Base-by-base conservation (phyloP, 148 eudicot species). In the Diospyros lotus region DNA sequence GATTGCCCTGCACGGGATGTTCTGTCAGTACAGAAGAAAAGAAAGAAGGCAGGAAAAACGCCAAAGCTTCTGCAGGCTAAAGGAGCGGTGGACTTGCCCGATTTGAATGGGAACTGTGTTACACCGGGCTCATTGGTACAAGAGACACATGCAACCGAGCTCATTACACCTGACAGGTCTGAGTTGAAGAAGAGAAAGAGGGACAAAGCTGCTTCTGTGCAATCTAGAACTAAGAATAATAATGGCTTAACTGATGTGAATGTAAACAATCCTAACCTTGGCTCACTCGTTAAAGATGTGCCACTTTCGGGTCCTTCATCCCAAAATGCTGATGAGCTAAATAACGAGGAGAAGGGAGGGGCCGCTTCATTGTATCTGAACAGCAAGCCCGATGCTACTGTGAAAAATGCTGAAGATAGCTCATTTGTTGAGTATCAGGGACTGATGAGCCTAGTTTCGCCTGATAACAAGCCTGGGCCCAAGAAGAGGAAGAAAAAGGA, bases 401-500 rank as follows among this genome's bases (percentile, higher is more conserved):
- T 65, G 71, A 84, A 40, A 41, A 80, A 76, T 62, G 81, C 78
- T 10, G 77, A 82, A 63, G 75, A 73, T 48, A 77, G 81, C 45
- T 86, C 88, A 13, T 69, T 80, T 75, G 85, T 74, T 72, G 86
- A 76, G 41, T 77, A 82, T 55, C 15, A 81, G 51, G 72, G 71
- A 60, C 80, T 68, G 59, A 68, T 79, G 63, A 86, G 79, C 17
- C 81, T 77, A 18, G 72, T 45, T 60, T 60, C 75, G 4, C 46
- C 80, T 53, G 68, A 40, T 75, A 67, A 9, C 51, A 59, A 73
- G 41, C 79, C 72, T 10, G 76, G 77, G 58, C 75, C 64, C 56
- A 80, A 74, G 69, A 84, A 84, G 69, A 73, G 87, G 71, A 82
- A 78, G 75, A 77, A 83, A 76, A 73, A 79, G 80, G 82, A 61